Conservation (phyloP, 306 rosid genomes). For the Trichosanthes truncata region DNA sequence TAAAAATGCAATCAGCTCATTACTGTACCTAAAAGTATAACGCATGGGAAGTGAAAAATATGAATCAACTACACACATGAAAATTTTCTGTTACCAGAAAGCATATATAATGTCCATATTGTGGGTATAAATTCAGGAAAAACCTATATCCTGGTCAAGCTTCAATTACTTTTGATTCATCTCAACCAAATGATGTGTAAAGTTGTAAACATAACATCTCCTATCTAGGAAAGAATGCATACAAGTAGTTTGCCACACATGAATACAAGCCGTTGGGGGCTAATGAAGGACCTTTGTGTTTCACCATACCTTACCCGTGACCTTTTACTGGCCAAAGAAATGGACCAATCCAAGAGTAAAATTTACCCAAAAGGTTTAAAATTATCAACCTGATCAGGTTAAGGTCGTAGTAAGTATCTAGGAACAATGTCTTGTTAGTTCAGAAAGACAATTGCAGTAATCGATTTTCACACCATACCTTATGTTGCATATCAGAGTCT, state of each 20-base stretch:
- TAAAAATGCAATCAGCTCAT: neutral
- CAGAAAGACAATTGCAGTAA: neutral
- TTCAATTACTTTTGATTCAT: neutral
- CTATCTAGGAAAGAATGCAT: neutral
- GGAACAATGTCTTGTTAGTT: neutral
- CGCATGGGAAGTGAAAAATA: neutral
- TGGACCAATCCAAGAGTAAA: neutral
- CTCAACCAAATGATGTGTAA: neutral
- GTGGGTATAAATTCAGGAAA: neutral
- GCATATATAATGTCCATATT: neutral
- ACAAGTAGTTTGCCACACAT: neutral
- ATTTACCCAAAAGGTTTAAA: neutral
- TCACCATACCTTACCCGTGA: neutral
- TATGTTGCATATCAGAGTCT: slow-evolving; percentile 71
- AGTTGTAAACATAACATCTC: neutral
- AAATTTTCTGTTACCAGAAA: neutral
- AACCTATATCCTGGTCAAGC: neutral
- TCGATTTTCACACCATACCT: slow-evolving; percentile 32
- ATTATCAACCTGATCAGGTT: neutral
- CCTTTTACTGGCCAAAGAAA: neutral
- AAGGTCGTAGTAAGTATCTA: neutral
- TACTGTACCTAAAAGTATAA: neutral
- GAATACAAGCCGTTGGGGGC: neutral
- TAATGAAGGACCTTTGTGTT: neutral
- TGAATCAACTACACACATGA: neutral